These are phyloP conservation scores for Flaveria floridana DNA, from an alignment of 140 eudicot species.

Conservation along the genomic window DNA sequence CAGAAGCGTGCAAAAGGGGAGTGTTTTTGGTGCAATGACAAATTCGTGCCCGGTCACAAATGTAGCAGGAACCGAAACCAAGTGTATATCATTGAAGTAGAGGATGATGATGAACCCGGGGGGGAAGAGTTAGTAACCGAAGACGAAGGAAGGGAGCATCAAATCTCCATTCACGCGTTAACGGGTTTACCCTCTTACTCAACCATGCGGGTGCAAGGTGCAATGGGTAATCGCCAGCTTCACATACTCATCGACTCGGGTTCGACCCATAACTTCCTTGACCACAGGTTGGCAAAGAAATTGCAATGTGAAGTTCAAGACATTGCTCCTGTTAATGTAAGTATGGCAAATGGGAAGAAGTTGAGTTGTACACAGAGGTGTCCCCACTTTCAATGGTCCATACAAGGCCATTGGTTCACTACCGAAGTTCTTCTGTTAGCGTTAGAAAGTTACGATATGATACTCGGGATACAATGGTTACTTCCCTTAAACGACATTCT, in stretches of 20 bases:
- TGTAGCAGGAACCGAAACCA: neutral
- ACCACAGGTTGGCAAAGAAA: neutral
- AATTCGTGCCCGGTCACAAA: constrained; percentile 1
- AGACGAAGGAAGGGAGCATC: neutral
- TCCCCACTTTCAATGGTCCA: neutral
- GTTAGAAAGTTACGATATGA: constrained; percentile 26
- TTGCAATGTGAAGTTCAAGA: neutral
- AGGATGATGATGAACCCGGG: neutral
- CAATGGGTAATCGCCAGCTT: neutral
- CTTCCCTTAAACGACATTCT: neutral
- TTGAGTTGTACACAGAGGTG: neutral
- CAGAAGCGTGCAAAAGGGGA: neutral
- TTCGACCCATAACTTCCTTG: constrained; percentile 21
- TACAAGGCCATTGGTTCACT: constrained; percentile 10
- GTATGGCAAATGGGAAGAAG: constrained; percentile 19
- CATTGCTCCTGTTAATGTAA: neutral
- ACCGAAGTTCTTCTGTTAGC: neutral
- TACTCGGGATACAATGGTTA: constrained; percentile 28
- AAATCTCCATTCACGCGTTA: constrained; percentile 2
- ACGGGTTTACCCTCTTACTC: constrained; percentile 14
- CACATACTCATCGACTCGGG: constrained; percentile 15
- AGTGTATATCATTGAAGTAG: neutral
- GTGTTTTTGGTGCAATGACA: constrained; percentile 15
- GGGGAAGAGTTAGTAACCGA: neutral
- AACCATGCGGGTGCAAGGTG: constrained; percentile 5